Base-by-base conservation (phyloP, 441 rosid species). In the Monsonia emarginata region DNA sequence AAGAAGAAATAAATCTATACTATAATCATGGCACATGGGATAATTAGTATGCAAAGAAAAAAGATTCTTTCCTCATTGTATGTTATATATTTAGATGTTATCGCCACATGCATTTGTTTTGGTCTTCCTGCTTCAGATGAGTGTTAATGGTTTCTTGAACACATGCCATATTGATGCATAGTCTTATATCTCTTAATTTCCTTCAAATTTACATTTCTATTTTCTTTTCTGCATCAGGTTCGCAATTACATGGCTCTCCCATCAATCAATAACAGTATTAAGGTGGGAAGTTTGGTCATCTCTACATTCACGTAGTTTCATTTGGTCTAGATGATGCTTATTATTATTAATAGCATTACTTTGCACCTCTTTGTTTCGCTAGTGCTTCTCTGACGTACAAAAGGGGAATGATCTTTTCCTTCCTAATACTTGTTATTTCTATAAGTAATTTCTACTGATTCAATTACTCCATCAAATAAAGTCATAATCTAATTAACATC, bases 251-350 rank as follows among this genome's bases (percentile, higher is more conserved):
- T 90, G 22, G 89, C 88, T 24, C 79, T 46, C 70, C 97, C 97
- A 61, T 68, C 97, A 68, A 79, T 93, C 73, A 86, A 93, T 80
- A 88, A 89, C 73, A 88, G 95, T 78, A 93, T 90, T 77, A 90
- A 93, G 97, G 98, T 85, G 69, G 75, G 80, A 30, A 48, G 19
- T 27, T 65, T 42, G 18, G 22, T n/a, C 32, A 28, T 61, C 9
- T 38, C 52, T 57, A 1, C 1, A 6, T 6, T 34, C 7, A 6
- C 10, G 40, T 34, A 34, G 40, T 8, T 34, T 34, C 40, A 34
- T 34, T 34, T 34, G 40, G 40, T 34, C 40, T 6, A 6, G 10
- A 34, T 34, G 7, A 6, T 34, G 40, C 4, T 13, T 9, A 0
- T 9, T 34, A 34, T 34, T 9, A 34, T 34, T 13, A 32, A 5